Conservation (phyloP, 2,329 filamentous ascomycete species). For the Venturia effusa region DNA sequence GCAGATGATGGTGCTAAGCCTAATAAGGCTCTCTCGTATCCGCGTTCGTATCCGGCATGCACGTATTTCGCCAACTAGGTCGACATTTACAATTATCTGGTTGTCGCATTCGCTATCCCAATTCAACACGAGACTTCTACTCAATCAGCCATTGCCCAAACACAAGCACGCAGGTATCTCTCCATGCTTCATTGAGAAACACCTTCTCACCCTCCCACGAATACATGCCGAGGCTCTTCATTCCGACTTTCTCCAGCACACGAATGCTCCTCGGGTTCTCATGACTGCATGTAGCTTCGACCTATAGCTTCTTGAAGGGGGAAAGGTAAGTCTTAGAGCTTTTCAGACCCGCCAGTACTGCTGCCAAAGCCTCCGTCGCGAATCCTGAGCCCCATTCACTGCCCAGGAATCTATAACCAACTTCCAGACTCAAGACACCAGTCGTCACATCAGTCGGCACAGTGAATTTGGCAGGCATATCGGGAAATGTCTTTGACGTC, state of each 20-base stretch:
- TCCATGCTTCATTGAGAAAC: slow-evolving; percentile 20
- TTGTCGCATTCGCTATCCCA: neutral
- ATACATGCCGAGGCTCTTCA: slow-evolving; percentile 20
- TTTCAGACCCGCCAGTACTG: slow-evolving; percentile 18
- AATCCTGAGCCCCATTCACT: slow-evolving; percentile 17
- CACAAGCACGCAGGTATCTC: slow-evolving; percentile 11
- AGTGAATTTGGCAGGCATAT: slow-evolving; percentile 14
- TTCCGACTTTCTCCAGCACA: slow-evolving; percentile 23
- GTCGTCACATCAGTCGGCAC: slow-evolving; percentile 11
- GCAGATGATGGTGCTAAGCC: too few relatives aligned
- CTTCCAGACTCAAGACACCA: slow-evolving; percentile 17
- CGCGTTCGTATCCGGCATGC: too few relatives aligned
- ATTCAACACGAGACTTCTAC: slow-evolving; percentile 8
- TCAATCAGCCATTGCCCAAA: slow-evolving; percentile 15
- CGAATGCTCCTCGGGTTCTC: slow-evolving; percentile 21
- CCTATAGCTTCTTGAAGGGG: slow-evolving; percentile 20
- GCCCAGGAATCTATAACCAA: slow-evolving; percentile 16
- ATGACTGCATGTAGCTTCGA: slow-evolving; percentile 22
- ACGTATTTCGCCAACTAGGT: too few relatives aligned
- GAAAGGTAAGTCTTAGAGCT: slow-evolving; percentile 17
- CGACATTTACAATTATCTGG: too few relatives aligned
- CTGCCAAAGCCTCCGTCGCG: slow-evolving; percentile 17
- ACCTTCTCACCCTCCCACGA: slow-evolving; percentile 17
- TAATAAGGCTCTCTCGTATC: too few relatives aligned
- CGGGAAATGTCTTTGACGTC: slow-evolving; percentile 13